Percentiles rank a stretch among this genome's conserved stretches.
Evolutionary conservation across 169 alveolate species (phyloP).

Genomic region (Eimeria acervulina): DNA sequence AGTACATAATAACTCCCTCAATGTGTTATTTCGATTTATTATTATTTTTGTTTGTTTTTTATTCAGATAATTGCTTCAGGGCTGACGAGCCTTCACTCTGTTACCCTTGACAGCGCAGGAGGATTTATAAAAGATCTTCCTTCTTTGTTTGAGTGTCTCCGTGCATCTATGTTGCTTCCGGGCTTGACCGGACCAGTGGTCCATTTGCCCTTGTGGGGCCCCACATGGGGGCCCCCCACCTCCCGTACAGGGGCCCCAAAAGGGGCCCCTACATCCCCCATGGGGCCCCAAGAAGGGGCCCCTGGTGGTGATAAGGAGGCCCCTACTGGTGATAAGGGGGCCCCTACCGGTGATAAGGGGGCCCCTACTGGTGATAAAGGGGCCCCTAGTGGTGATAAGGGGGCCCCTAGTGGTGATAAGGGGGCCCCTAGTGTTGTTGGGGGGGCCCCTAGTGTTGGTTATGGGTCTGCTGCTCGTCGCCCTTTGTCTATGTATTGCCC

Average conservation of each 20-base stretch:
- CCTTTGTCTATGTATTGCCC: constrained; percentile 29
- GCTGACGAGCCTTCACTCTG: constrained; percentile 41
- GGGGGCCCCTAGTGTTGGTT: background rate
- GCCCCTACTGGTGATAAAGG: too few relatives aligned
- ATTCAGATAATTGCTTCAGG: constrained; percentile 68
- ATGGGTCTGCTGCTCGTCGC: background rate
- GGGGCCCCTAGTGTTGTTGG: constrained; percentile 44
- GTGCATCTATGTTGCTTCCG: constrained; percentile 85
- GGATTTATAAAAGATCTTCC: constrained; percentile 66
- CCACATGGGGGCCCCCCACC: background rate
- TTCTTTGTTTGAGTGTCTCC: constrained; percentile 75
- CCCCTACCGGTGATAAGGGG: background rate
- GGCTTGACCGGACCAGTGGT: constrained; percentile 84
- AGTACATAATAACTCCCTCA: too few relatives aligned
- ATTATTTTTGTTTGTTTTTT: too few relatives aligned
- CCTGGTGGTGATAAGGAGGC: background rate
- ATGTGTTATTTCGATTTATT: too few relatives aligned
- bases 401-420: background rate
- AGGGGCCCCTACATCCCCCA: background rate
- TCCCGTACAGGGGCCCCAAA: too few relatives aligned
- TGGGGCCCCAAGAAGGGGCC: constrained; percentile 39
- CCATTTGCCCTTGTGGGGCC: constrained; percentile 64
- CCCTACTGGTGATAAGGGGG: background rate
- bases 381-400: background rate
- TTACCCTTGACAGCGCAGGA: constrained; percentile 40